Percentiles rank a stretch among this genome's conserved stretches.
phyloP scores from a whole-genome alignment of 352 stramenopile genomes.

The Pythium sukuiense region DNA sequence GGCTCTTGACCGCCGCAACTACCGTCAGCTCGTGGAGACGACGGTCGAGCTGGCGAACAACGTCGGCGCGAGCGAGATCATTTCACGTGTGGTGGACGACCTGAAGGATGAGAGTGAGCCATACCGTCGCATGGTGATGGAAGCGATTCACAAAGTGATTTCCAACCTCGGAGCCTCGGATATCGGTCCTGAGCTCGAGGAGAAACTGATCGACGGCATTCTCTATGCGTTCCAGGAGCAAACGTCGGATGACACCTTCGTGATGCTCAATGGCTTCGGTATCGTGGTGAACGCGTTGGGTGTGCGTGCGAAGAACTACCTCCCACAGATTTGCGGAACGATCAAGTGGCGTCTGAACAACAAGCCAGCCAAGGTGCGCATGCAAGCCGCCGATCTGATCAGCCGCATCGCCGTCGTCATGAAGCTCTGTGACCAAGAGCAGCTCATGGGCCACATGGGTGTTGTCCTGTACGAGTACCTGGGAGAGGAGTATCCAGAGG shows the following conservation, averaged over 20 bases:
- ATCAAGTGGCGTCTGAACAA: slow-evolving; percentile 99
- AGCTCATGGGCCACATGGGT: slow-evolving; percentile 98
- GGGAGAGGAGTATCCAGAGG: slow-evolving; percentile 99
- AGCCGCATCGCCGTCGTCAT: slow-evolving; percentile 98
- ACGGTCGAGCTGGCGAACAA: slow-evolving; percentile 99
- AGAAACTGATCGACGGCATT: slow-evolving; percentile 99
- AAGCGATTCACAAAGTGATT: slow-evolving; percentile 98
- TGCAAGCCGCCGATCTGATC: slow-evolving; percentile 99
- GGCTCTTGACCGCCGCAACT: slow-evolving; percentile 97
- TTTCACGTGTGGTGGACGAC: slow-evolving; percentile 97
- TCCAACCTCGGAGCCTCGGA: slow-evolving; percentile 96
- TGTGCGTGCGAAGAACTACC: slow-evolving; percentile 96
- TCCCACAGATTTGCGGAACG: slow-evolving; percentile 98
- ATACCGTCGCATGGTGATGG: slow-evolving; percentile 99
- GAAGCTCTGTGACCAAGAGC: slow-evolving; percentile 98
- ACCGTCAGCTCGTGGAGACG: slow-evolving; percentile 98
- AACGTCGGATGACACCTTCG: slow-evolving; percentile 91
- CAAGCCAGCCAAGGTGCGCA: slow-evolving; percentile 97
- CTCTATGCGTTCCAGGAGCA: slow-evolving; percentile 99
- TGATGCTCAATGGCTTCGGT: slow-evolving; percentile 98
- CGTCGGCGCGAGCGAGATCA: slow-evolving; percentile 98
- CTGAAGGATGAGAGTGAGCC: slow-evolving; percentile 99
- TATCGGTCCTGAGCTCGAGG: slow-evolving; percentile 96
- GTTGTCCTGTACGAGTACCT: slow-evolving; percentile 99
- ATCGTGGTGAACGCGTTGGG: slow-evolving; percentile 98